Evolutionary conservation across 257 asterid genomes (phyloP), one percentile per base, ranked within the genome.

Genomic region (Mitragyna speciosa): DNA sequence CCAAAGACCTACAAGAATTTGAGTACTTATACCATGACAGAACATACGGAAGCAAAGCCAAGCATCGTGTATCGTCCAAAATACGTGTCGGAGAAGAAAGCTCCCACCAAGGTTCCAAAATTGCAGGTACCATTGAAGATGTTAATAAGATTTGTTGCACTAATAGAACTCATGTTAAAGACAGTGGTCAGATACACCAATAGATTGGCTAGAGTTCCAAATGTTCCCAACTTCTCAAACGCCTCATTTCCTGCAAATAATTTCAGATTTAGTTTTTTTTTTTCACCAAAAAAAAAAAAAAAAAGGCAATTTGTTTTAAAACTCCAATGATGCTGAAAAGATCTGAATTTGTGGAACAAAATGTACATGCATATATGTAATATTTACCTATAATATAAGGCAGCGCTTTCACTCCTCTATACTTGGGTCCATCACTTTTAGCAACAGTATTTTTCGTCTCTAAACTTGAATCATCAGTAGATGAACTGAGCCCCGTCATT

Each of bases 181-280:
- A 93, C 84, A 6, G 95, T 85, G 9, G 96, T 93, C 12, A 93
- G 77, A 80, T 90, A 93, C 7, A 93, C 91, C 86, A 91, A 90
- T 12, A 93, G 88, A 80, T 93, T 93, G 52, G 89, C 76, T 7
- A 83, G 76, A 16, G 92, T 88, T 10, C 95, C 96, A 36, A 91
- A 76, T 2, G 96, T 92, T 79, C 96, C 96, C n/a, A 91, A 91
- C 87, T 93, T 91, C 88, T 91, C 96, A 73, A 93, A 91, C 0
- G 96, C 88, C 86, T 93, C 97, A 76, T 91, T 93, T 65, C 97
- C 96, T 89, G 63, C 20, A 66, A 66, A 15, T 9, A 47, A 47
- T 47, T 47, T 36, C 39, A 36, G 49, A 47, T 47, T 47, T 47
- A 47, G 12, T 47, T 47, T 10, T 47, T 7, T 47, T 47, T 10